These are phyloP conservation scores for Huntiella abstrusa DNA, from an alignment of 2,329 filamentous ascomycete genomes.

Conservation along the genomic window DNA sequence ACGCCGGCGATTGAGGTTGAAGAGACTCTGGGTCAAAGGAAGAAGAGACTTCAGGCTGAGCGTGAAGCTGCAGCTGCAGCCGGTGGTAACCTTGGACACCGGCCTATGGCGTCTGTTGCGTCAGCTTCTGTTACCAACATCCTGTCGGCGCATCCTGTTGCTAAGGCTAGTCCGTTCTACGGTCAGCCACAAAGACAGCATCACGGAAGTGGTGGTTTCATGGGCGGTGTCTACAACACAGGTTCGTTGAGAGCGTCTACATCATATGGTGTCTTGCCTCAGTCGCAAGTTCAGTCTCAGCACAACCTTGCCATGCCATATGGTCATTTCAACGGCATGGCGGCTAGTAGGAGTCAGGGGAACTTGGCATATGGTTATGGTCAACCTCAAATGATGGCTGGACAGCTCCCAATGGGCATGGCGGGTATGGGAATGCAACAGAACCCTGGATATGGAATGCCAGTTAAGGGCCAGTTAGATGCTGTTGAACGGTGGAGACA, in stretches of 20 bases:
- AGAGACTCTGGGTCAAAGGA: slow-evolving; percentile 62
- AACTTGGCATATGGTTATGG: slow-evolving; percentile 10
- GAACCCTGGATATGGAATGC: slow-evolving; percentile 9
- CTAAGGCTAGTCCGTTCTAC: slow-evolving; percentile 14
- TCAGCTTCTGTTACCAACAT: slow-evolving; percentile 30
- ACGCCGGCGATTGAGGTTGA: slow-evolving; percentile 34
- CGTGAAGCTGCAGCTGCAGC: slow-evolving; percentile 42
- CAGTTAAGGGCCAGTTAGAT: slow-evolving; percentile 14
- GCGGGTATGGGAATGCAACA: neutral
- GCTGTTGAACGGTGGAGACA: slow-evolving; percentile 26
- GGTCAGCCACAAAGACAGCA: slow-evolving; percentile 11
- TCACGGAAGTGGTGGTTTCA: slow-evolving; percentile 21
- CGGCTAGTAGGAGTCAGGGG: slow-evolving; percentile 7
- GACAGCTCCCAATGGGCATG: neutral
- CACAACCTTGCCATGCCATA: neutral
- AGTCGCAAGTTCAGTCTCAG: too few species aligned
- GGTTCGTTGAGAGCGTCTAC: slow-evolving; percentile 19
- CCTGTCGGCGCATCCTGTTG: slow-evolving; percentile 25
- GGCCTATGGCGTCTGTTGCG: neutral
- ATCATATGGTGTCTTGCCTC: neutral
- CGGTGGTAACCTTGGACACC: slow-evolving; percentile 20
- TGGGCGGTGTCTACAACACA: slow-evolving; percentile 36
- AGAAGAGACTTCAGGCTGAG: slow-evolving; percentile 52
- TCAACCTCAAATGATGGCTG: slow-evolving; percentile 10
- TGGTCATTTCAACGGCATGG: neutral